Base-by-base conservation (phyloP, 495 filamentous ascomycete genomes). In the Neurospora intermedia region DNA sequence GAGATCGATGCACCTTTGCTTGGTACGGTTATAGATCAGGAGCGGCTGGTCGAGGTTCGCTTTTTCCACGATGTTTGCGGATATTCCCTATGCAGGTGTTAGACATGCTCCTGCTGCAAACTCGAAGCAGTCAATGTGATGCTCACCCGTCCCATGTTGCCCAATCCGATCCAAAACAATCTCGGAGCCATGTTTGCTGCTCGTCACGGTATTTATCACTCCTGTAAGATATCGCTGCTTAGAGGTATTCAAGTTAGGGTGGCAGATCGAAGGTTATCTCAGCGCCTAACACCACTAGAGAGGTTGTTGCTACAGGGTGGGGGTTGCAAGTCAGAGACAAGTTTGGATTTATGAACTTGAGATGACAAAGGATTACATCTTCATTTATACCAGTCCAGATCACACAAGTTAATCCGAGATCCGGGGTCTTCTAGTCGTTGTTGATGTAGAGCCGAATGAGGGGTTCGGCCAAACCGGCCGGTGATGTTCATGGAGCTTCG, bases 61-160 rank as follows among this genome's bases (percentile, higher is more conserved):
- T 79, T 96, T 97, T 75, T 88, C 81, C 18, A 91, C 89, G 41
- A 98, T 82, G 81, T 97, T 98, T 78, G 90, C 91, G 81, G 84
- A 86, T 93, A 97, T 97, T 73, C 93, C 94, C 92, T 96, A 80
- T 6, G 70, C 38, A 59, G 46, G 16, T 71, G 11, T 66, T 72
- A 35, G 16, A 54, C 62, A 59, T 71, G 46, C 69, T 18, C 43
- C 23, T 66, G 66, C 45, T 31, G 41, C 16, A 71, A 75, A 43
- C 38, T 10, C 20, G 23, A 18, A 18, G 15, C 35, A 71, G 62
- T n/a, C 45, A 66, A 39, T 39, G 6, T 69, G 16, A 39, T 45
- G 84, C 89, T 84, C 85, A 94, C 93, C 73, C 92, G 86, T 74
- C 94, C 94, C 88, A 97, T 97, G 81, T 97, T 97, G 10, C 94